phyloP scores from a whole-genome alignment of 208 protist genomes.

The Crithidia fasciculata region DNA sequence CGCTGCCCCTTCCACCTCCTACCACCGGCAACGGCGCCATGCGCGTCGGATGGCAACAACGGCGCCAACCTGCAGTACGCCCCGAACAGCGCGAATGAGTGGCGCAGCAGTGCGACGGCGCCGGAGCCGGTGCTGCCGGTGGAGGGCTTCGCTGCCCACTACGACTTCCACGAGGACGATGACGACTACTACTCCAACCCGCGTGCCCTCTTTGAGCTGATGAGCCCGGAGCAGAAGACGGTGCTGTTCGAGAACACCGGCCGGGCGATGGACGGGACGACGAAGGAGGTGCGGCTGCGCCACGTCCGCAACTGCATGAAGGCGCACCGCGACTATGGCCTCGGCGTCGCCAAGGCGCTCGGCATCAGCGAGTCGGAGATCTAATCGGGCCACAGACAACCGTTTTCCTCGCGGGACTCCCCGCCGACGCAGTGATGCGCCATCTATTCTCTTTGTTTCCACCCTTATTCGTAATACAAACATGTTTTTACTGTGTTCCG shows the following conservation, averaged over 20 bases:
- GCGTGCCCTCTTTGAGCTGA: slow-evolving; percentile 15
- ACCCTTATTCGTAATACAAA: too few relatives aligned
- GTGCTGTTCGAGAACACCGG: slow-evolving; percentile 21
- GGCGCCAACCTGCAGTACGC: slow-evolving; percentile 54
- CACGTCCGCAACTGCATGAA: slow-evolving; percentile 9
- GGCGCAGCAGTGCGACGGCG: not conserved
- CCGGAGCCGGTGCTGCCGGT: slow-evolving; percentile 7
- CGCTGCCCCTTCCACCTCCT: slow-evolving; percentile 26
- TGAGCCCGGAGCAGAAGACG: slow-evolving; percentile 1
- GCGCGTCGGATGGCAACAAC: slow-evolving; percentile 43
- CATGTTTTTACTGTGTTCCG: too few relatives aligned
- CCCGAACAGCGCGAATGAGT: slow-evolving; percentile 48
- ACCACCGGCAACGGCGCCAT: slow-evolving; percentile 68
- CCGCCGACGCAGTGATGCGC: too few relatives aligned
- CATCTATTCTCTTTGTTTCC: too few relatives aligned
- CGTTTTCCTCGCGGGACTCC: too few relatives aligned
- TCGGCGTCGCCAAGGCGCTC: slow-evolving; percentile 10
- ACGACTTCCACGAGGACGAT: slow-evolving; percentile 13
- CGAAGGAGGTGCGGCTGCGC: slow-evolving; percentile 3
- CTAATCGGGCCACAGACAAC: not conserved
- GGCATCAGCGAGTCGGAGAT: slow-evolving; percentile 8
- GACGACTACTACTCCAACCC: slow-evolving; percentile 15
- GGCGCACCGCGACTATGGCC: slow-evolving; percentile 8
- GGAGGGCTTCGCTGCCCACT: not conserved
- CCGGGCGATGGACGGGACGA: not conserved